phyloP scores from a whole-genome alignment of 441 rosid species.

The Mallotus japonicus region DNA sequence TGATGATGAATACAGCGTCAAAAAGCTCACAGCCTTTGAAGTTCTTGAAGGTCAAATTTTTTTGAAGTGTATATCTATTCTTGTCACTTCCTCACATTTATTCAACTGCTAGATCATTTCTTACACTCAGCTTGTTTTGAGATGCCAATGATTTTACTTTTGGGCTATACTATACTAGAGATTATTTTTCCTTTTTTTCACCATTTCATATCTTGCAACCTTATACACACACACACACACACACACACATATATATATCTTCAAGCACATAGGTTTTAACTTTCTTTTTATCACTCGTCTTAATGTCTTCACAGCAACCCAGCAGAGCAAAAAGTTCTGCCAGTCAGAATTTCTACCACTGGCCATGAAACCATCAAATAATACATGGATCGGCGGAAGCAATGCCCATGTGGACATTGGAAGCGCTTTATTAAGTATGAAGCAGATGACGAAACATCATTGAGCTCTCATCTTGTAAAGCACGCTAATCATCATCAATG shows the following conservation, averaged over 20 bases:
- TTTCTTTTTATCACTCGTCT: not conserved
- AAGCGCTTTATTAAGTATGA: slow-evolving; percentile 58
- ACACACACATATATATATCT: too few species aligned
- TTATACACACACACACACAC: too few species aligned
- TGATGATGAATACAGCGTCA: not conserved
- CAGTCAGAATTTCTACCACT: slow-evolving; percentile 21
- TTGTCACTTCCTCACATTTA: slow-evolving; percentile 3
- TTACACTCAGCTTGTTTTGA: not conserved
- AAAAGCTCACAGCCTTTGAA: not conserved
- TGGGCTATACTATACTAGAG: not conserved
- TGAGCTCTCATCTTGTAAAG: slow-evolving; percentile 40
- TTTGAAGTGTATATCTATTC: not conserved
- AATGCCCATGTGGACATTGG: slow-evolving; percentile 87
- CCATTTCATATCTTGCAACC: not conserved
- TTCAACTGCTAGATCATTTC: not conserved
- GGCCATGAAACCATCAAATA: slow-evolving; percentile 47
- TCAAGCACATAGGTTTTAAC: not conserved
- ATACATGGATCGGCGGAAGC: slow-evolving; percentile 63
- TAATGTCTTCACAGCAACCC: slow-evolving; percentile 17
- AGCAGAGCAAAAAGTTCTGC: slow-evolving; percentile 16
- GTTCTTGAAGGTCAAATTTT: slow-evolving; percentile 7
- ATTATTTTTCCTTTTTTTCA: not conserved
- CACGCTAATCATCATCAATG: slow-evolving; percentile 38
- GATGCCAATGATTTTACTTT: not conserved
- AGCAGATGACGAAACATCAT: slow-evolving; percentile 48